Conservation (phyloP, 139 green algal genomes). For the Tetradesmus obliquus region DNA sequence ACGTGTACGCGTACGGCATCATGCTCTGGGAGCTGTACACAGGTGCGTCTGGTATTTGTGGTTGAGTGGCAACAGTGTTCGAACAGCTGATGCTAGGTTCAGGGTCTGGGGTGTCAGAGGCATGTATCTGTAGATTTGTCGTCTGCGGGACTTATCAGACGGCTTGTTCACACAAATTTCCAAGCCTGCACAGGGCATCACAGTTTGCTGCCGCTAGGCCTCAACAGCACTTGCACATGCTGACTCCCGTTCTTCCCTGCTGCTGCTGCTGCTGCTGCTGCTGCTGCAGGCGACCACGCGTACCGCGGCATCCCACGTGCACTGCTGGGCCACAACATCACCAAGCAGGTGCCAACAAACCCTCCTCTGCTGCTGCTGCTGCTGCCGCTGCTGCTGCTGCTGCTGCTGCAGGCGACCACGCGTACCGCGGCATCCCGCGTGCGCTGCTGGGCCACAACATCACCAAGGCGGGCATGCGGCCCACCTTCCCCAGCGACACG, state of each 20-base stretch:
- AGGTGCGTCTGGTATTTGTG: neutral
- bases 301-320: constrained; percentile 3
- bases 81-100: too few relatives aligned
- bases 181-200: too few relatives aligned
- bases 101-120: too few relatives aligned
- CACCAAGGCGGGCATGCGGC: constrained; percentile 48
- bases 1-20: constrained; percentile 64
- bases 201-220: too few relatives aligned
- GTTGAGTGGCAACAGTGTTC: neutral
- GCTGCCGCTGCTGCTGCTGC: neutral
- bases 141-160: too few relatives aligned
- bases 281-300: neutral
- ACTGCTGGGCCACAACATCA: neutral
- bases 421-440: constrained; percentile 52
- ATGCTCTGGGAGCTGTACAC: constrained; percentile 56
- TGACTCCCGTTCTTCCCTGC: too few relatives aligned
- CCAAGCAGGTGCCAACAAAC: neutral
- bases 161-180: too few relatives aligned
- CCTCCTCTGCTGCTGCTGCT: neutral
- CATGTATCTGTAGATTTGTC: too few relatives aligned
- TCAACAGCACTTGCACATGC: too few relatives aligned
- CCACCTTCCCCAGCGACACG: constrained; percentile 45
- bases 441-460: constrained; percentile 59
- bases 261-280: too few relatives aligned
- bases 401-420: constrained; percentile 7